These are phyloP conservation scores for Colletotrichum orchidophilum DNA, from an alignment of 2,329 filamentous ascomycete species.

Conservation along the genomic window DNA sequence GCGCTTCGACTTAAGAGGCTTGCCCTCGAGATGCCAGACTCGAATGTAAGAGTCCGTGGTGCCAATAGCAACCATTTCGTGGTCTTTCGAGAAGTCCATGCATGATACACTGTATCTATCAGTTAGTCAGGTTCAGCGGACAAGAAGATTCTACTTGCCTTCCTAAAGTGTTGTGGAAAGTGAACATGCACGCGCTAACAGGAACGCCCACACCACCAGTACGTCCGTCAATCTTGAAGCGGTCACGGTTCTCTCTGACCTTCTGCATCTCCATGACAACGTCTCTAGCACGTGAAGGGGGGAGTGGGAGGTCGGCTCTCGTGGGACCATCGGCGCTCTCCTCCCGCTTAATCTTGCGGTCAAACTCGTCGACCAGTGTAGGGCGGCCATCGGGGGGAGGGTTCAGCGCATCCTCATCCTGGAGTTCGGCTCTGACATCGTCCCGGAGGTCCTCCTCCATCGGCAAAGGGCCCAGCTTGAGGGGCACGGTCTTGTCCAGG, in stretches of 20 bases:
- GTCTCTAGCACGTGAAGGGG: slow-evolving; percentile 87
- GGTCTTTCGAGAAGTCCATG: slow-evolving; percentile 94
- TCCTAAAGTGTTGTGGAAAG: slow-evolving; percentile 95
- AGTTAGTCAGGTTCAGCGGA: slow-evolving; percentile 23
- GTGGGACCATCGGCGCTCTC: slow-evolving; percentile 85
- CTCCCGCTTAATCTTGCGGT: slow-evolving; percentile 87
- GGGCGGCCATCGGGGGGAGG: slow-evolving; percentile 76
- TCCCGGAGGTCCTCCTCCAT: slow-evolving; percentile 85
- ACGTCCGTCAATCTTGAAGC: slow-evolving; percentile 86
- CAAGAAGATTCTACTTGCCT: slow-evolving; percentile 63
- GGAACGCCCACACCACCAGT: slow-evolving; percentile 85
- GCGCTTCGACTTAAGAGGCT: slow-evolving; percentile 76
- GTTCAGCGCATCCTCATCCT: slow-evolving; percentile 82
- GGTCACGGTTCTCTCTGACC: slow-evolving; percentile 90
- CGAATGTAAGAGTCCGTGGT: slow-evolving; percentile 96
- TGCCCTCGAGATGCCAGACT: slow-evolving; percentile 91
- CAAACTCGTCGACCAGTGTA: slow-evolving; percentile 87
- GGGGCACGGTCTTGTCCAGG: slow-evolving; percentile 61
- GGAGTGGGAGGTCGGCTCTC: slow-evolving; percentile 83
- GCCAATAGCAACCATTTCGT: slow-evolving; percentile 85
- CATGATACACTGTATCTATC: slow-evolving; percentile 75
- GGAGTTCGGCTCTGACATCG: slow-evolving; percentile 87
- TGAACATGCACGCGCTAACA: slow-evolving; percentile 95
- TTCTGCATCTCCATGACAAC: slow-evolving; percentile 95
- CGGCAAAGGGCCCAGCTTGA: slow-evolving; percentile 83